A percentile compares a stretch with the other conserved stretches of the same genome.
Evolutionary conservation across 108 stramenopile genomes (phyloP).

Genomic region (Epithemia pelagica): DNA sequence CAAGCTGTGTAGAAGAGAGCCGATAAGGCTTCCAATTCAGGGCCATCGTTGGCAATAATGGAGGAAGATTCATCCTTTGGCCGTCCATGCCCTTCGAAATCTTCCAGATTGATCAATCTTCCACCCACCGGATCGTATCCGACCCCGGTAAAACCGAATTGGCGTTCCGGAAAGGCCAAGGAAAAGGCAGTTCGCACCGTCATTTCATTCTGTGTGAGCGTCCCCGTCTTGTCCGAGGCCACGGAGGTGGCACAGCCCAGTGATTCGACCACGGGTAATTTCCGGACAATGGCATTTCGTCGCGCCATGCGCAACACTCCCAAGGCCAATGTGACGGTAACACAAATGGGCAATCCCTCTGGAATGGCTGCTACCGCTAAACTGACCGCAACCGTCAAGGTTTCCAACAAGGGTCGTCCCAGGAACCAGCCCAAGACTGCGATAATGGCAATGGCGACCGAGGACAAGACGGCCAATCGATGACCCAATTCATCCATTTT

Average conservation of each 20-base stretch:
- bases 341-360: slow-evolving; percentile 90
- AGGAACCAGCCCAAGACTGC: slow-evolving; percentile 75
- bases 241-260: slow-evolving; percentile 89
- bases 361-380: slow-evolving; percentile 91
- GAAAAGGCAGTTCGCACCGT: slow-evolving; percentile 55
- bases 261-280: slow-evolving; percentile 93
- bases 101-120: slow-evolving; percentile 23
- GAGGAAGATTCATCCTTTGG: neutral
- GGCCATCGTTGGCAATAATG: slow-evolving; percentile 2
- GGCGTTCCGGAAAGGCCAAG: slow-evolving; percentile 55
- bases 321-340: slow-evolving; percentile 84
- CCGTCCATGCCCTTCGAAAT: neutral
- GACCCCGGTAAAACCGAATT: slow-evolving; percentile 72
- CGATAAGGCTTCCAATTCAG: slow-evolving; percentile 44
- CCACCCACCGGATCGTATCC: slow-evolving; percentile 55
- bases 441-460: slow-evolving; percentile 80
- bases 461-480: slow-evolving; percentile 67
- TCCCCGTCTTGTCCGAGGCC: slow-evolving; percentile 97
- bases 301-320: slow-evolving; percentile 93
- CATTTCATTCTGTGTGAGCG: slow-evolving; percentile 98
- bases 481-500: slow-evolving; percentile 95
- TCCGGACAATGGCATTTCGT: slow-evolving; percentile 87
- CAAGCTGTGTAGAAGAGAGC: slow-evolving; percentile 61
- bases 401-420: slow-evolving; percentile 81
- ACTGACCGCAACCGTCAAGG: slow-evolving; percentile 92